Evolutionary conservation across 1,284 basidiomycete genomes (phyloP), one percentile per base, ranked within the genome.

Genomic region (Papiliotrema laurentii): DNA sequence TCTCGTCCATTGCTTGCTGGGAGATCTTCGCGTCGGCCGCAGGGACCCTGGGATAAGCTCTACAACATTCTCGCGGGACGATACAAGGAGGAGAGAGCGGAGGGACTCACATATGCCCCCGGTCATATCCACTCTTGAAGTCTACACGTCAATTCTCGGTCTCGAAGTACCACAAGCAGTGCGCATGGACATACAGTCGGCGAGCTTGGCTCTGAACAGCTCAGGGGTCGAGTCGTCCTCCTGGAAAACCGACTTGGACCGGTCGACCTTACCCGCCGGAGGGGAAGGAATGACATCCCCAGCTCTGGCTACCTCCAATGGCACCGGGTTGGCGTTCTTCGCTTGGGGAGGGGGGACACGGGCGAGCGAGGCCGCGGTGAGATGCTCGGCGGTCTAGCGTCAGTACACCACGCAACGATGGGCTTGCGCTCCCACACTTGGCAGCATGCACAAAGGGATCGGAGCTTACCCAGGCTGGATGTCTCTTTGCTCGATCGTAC

Each of bases 1-100:
- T 99, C 75, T 98, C 91, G 70, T 97, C 75, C 94, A 98, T 97
- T 4, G 94, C 96, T 51, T 82, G 79, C 79, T 97, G 76, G 2
- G 66, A 72, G 26, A 77, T 74, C 70, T 96, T 97, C 7, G 92
- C 93, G 71, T 98, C 96, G 28, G 94, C 94, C n/a, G 94, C 94
- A 31, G 94, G 92, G 0, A 91, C 89, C 88, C 88, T 89, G 50
- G 18, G 7, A 18, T 36, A 11, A 6, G 14, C 7, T 36, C 34
- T 36, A 31, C 34, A 7, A n/a, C 34, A 13, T n/a, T n/a, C n/a
- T n/a, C 38, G 51, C 34, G 43, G 54, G 39, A 48, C n/a, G 27
- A 19, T 26, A 19, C 18, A 14, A 19, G 18, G 25, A 39, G 1
- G 14, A 4, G 19, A 35, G 9, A 25, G n/a, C n/a, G n/a, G n/a